Evolutionary conservation across 352 stramenopile species (phyloP).

Genomic region (Pythium scleroteichum): DNA sequence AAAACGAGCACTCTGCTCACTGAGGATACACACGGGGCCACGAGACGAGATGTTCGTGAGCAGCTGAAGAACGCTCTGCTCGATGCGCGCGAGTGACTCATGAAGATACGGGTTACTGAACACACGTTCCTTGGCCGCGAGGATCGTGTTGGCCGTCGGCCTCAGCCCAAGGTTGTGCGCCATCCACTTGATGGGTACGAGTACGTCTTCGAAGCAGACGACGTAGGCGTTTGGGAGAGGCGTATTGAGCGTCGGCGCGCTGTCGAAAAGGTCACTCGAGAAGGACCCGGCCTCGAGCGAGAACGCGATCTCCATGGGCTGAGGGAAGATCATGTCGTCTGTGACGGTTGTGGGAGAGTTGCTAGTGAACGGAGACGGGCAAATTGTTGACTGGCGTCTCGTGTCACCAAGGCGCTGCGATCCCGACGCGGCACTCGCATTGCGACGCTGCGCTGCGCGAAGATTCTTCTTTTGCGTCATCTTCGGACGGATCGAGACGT

Average conservation of each 20-base stretch:
- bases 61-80: constrained; percentile 56
- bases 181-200: constrained; percentile 66
- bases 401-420: background rate
- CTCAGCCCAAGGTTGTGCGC: constrained; percentile 51
- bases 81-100: constrained; percentile 51
- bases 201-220: constrained; percentile 70
- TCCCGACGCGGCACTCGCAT: background rate
- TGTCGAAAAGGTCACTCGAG: constrained; percentile 26
- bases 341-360: background rate
- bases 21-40: constrained; percentile 66
- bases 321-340: constrained; percentile 20
- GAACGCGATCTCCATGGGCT: constrained; percentile 32
- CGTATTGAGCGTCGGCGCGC: background rate
- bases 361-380: constrained; percentile 4
- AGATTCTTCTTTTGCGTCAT: constrained; percentile 16
- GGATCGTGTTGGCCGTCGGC: constrained; percentile 37
- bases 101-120: constrained; percentile 49
- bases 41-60: constrained; percentile 47
- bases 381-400: constrained; percentile 20
- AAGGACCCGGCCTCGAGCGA: constrained; percentile 25
- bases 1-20: constrained; percentile 60
- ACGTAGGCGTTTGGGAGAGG: constrained; percentile 58
- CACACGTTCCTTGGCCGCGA: constrained; percentile 49
- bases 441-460: constrained; percentile 6
- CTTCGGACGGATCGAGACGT: background rate